Evolutionary conservation across 768 basidiomycete species (phyloP).

Genomic region (Panaeolus cyanescens): DNA sequence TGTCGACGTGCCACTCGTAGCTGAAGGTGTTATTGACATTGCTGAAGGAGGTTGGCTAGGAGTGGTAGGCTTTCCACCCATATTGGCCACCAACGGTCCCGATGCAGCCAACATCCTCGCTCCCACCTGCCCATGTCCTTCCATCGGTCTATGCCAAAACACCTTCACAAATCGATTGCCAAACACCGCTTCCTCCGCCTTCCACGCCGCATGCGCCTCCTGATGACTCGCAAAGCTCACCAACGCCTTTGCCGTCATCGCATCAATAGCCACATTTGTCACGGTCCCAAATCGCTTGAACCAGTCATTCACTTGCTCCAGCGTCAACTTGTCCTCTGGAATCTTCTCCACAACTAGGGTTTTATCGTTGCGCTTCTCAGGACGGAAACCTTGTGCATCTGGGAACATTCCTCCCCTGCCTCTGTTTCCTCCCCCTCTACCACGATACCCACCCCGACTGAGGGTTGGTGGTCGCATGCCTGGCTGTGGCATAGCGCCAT

Average conservation of each 20-base stretch:
- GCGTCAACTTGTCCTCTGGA: slow-evolving; percentile 77
- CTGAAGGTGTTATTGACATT: slow-evolving; percentile 12
- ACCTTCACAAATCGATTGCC: slow-evolving; percentile 93
- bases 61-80: slow-evolving; percentile 38
- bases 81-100: slow-evolving; percentile 72
- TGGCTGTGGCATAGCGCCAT: slow-evolving; percentile 27
- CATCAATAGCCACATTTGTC: slow-evolving; percentile 89
- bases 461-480: slow-evolving; percentile 36
- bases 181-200: slow-evolving; percentile 93
- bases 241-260: slow-evolving; percentile 72
- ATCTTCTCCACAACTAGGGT: slow-evolving; percentile 95
- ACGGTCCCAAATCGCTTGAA: slow-evolving; percentile 93
- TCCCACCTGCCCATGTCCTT: slow-evolving; percentile 84
- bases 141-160: slow-evolving; percentile 94
- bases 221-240: slow-evolving; percentile 85
- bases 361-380: slow-evolving; percentile 69
- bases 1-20: slow-evolving; percentile 18
- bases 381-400: slow-evolving; percentile 67
- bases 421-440: slow-evolving; percentile 44
- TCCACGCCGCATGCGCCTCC: slow-evolving; percentile 89
- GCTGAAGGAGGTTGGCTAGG: slow-evolving; percentile 17
- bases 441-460: slow-evolving; percentile 36
- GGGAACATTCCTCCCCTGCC: slow-evolving; percentile 62
- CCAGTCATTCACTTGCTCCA: slow-evolving; percentile 81
- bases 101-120: slow-evolving; percentile 80